Evolutionary conservation across 1,139 yeast genomes (phyloP), one percentile per base, ranked within the genome.

Genomic region (Candida tropicalis): DNA sequence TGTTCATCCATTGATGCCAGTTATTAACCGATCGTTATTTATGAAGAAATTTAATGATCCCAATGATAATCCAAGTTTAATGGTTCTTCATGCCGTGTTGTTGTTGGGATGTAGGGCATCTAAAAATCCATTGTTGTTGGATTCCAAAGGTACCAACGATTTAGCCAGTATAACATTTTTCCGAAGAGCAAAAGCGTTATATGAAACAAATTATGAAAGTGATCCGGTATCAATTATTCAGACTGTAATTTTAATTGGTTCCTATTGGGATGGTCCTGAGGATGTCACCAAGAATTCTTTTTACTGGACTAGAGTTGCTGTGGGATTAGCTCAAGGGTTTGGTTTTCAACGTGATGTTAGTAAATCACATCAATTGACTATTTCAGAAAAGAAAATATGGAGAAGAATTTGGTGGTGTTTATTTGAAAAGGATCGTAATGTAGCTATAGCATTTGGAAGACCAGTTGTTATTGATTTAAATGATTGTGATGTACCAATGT

Each of bases 361-460:
- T 23, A 57, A 58, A 34, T 62, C 71, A n/a, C 61, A 69, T 13
- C 55, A 53, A 28, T 56, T 72, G 24, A 50, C 69, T 13, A 29
- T 40, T 0, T 48, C 56, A 15, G 87, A 83, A 44, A 78, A 79
- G 56, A 76, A 79, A 46, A 65, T 82, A 44, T 82, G 87, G 80
- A 75, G 84, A 51, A 69, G 90, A 40, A 74, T 86, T 17, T 87
- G 93, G 91, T 87, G 96, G 96, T 74, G 84, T 47, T 65, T 87
- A 22, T 85, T 84, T 59, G 80, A 81, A 47, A 82, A 87, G 54
- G 95, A 87, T 61, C 68, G 90, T 16, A 73, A 79, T 45, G 81
- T 82, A 4, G 83, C 88, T n/a, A 77, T 85, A 44, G 89, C 91
- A 0, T 82, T 84, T 62, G 93, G 95, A 12, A 70, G 93, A 49